phyloP scores from a whole-genome alignment of 176 grass and related monocot genomes.

The Triticum dicoccoides region DNA sequence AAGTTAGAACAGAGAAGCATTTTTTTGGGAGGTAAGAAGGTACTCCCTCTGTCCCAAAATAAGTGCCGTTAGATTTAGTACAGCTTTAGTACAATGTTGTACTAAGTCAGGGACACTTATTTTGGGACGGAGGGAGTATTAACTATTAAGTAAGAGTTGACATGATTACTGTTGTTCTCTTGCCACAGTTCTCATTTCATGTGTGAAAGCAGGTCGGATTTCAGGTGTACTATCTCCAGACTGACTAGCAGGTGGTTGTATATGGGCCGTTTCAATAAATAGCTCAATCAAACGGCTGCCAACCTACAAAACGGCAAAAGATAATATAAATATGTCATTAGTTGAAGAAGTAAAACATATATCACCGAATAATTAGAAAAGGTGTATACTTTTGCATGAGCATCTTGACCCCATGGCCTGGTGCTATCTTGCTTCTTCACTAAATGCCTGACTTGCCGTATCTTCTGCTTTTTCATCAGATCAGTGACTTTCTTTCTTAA shows the following conservation, averaged over 20 bases:
- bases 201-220: conserved; percentile 91
- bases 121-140: not conserved
- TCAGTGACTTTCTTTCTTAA: conserved; percentile 86
- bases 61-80: too few species aligned
- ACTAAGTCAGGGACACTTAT: too few species aligned
- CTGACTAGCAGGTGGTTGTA: conserved; percentile 86
- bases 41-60: too few species aligned
- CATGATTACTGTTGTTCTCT: conserved; percentile 65
- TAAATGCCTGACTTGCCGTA: conserved; percentile 59
- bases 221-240: conserved; percentile 78
- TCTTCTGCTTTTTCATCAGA: conserved; percentile 83
- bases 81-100: too few species aligned
- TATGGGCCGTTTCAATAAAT: conserved; percentile 84
- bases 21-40: not conserved
- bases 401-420: conserved; percentile 91
- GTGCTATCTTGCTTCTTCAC: conserved; percentile 73
- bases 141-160: conserved; percentile 21
- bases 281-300: conserved; percentile 95
- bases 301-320: conserved; percentile 56
- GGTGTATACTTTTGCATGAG: conserved; percentile 71
- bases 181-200: conserved; percentile 46
- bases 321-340: conserved; percentile 17
- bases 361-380: conserved; percentile 16
- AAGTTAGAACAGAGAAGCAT: conserved; percentile 21
- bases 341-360: not conserved